Conservation (phyloP, 768 basidiomycete species). For the Trametes meyenii region DNA sequence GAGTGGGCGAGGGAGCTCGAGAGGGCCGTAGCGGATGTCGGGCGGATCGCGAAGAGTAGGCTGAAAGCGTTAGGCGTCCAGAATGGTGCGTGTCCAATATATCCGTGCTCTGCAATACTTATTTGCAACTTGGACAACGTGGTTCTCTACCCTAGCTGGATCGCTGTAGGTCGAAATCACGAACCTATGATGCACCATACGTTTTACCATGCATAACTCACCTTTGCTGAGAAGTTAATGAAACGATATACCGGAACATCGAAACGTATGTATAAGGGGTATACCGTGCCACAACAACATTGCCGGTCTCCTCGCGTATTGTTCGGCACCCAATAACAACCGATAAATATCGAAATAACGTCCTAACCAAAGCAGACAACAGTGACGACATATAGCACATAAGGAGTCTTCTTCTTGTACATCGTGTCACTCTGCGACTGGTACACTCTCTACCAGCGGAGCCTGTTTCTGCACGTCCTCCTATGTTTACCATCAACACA, state of each 20-base stretch:
- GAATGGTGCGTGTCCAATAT: conserved; percentile 1
- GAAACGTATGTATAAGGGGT: too few species aligned
- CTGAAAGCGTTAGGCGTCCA: conserved; percentile 47
- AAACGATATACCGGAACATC: too few species aligned
- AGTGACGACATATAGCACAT: conserved; percentile 15
- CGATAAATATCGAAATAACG: conserved; percentile 28
- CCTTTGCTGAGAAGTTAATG: neutral
- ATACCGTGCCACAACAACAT: too few species aligned
- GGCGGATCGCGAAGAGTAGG: conserved; percentile 75
- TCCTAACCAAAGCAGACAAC: conserved; percentile 14
- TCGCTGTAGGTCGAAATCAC: neutral
- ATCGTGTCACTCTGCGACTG: conserved; percentile 4
- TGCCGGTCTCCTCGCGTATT: neutral
- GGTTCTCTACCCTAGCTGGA: neutral
- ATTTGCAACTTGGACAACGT: neutral
- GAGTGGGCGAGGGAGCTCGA: conserved; percentile 70
- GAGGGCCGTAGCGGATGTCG: conserved; percentile 75
- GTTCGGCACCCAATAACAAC: conserved; percentile 6
- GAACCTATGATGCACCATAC: neutral
- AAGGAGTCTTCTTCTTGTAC: conserved; percentile 8
- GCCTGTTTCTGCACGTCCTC: conserved; percentile 25
- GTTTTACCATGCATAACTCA: neutral
- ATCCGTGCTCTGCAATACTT: neutral
- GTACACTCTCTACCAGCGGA: conserved; percentile 20
- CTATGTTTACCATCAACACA: conserved; percentile 1